A percentile compares a stretch with the other conserved stretches of the same genome.
Conservation (phyloP, 2,329 filamentous ascomycete genomes). For the Daldinia sp. region DNA sequence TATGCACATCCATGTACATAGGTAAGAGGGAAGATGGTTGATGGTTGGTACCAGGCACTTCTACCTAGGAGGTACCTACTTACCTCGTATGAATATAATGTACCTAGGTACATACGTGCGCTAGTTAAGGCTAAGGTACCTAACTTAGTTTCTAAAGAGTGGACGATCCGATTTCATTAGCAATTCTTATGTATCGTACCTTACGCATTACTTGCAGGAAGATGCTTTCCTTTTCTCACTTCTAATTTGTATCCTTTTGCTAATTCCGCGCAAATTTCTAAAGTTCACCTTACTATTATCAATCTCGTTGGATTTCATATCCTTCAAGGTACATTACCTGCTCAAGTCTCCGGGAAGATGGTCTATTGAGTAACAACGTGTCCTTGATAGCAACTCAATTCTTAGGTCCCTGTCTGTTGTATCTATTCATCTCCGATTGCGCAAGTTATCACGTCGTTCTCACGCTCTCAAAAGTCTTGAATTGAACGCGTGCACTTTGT, state of each 20-base stretch:
- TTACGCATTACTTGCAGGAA: constrained; percentile 23
- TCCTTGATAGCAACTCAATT: constrained; percentile 19
- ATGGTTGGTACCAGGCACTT: no score
- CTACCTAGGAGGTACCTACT: not conserved
- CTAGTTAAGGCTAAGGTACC: not conserved
- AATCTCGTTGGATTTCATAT: not conserved
- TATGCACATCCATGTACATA: no score
- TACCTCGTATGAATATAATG: constrained; percentile 4
- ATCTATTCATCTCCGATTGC: constrained; percentile 35
- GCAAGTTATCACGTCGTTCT: constrained; percentile 30
- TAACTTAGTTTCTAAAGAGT: not conserved
- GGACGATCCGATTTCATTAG: not conserved
- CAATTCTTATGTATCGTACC: constrained; percentile 8
- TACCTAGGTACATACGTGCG: not conserved
- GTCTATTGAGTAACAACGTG: constrained; percentile 18
- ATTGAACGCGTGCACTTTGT: constrained; percentile 27
- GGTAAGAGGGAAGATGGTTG: no score
- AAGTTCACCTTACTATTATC: not conserved
- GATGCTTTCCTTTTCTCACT: constrained; percentile 4
- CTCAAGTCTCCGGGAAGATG: not conserved
- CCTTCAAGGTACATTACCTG: not conserved
- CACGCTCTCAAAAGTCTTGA: constrained; percentile 10
- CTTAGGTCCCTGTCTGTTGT: constrained; percentile 9
- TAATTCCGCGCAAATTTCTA: constrained; percentile 5
- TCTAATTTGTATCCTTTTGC: constrained; percentile 11